Evolutionary conservation across 352 stramenopile genomes (phyloP).

Genomic region (Phytophthora sp.): DNA sequence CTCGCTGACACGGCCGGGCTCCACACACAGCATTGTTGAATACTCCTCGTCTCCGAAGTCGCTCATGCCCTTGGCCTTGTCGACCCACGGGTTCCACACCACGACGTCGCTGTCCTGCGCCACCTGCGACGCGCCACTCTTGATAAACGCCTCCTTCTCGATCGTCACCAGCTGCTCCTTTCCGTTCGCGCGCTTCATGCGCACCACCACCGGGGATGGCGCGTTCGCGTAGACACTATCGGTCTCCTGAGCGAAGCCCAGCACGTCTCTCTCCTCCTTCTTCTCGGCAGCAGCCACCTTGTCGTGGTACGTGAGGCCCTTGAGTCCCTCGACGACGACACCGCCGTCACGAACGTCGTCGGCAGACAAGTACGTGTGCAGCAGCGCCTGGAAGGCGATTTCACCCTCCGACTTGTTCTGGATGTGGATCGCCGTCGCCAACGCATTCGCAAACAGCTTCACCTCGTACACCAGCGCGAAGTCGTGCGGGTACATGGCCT

Average conservation of each 20-base stretch:
- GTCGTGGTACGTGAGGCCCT: slow-evolving; percentile 87
- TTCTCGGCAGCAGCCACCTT: slow-evolving; percentile 84
- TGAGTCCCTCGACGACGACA: slow-evolving; percentile 83
- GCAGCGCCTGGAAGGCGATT: slow-evolving; percentile 93
- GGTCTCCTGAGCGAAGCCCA: slow-evolving; percentile 83
- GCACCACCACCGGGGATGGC: slow-evolving; percentile 64
- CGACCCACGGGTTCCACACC: slow-evolving; percentile 94
- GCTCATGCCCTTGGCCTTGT: slow-evolving; percentile 93
- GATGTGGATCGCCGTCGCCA: slow-evolving; percentile 91
- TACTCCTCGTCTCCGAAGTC: slow-evolving; percentile 97
- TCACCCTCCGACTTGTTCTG: slow-evolving; percentile 86
- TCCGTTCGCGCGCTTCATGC: slow-evolving; percentile 59
- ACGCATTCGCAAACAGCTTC: slow-evolving; percentile 74
- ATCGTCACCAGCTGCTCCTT: slow-evolving; percentile 71
- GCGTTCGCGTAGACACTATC: slow-evolving; percentile 91
- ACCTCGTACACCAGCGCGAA: slow-evolving; percentile 89
- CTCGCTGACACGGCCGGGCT: slow-evolving; percentile 89
- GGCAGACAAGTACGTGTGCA: slow-evolving; percentile 95
- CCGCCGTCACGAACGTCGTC: slow-evolving; percentile 71
- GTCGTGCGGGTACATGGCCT: slow-evolving; percentile 75
- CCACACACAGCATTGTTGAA: slow-evolving; percentile 95
- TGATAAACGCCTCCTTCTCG: slow-evolving; percentile 72
- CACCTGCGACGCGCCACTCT: slow-evolving; percentile 37
- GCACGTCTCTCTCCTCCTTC: slow-evolving; percentile 55
- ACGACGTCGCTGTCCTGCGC: slow-evolving; percentile 79